These are phyloP conservation scores for Begonia fuchsioides DNA, from an alignment of 306 rosid species.

Conservation along the genomic window DNA sequence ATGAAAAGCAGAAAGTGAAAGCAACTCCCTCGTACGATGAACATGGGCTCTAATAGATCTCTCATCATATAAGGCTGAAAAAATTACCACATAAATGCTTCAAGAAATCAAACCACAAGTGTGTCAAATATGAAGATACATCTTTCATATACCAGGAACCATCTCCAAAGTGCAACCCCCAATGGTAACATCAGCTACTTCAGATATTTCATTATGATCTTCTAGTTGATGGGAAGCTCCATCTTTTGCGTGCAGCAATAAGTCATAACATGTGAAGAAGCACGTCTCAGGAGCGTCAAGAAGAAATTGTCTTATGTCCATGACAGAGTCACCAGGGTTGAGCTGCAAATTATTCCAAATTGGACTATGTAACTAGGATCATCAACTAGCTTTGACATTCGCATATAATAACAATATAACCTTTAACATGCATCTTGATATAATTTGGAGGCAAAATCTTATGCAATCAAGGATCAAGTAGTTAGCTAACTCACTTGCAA, in stretches of 20 bases:
- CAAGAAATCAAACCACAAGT: too few species aligned
- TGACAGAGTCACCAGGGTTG: slow-evolving; percentile 94
- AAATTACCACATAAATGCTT: neutral
- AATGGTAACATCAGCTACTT: slow-evolving; percentile 89
- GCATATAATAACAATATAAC: too few species aligned
- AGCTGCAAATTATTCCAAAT: too few species aligned
- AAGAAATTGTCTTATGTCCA: slow-evolving; percentile 91
- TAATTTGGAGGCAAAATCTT: too few species aligned
- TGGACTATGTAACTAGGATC: too few species aligned
- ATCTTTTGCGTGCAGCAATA: slow-evolving; percentile 73
- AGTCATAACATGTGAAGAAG: slow-evolving; percentile 92
- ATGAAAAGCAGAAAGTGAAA: slow-evolving; percentile 81
- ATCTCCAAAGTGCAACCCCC: slow-evolving; percentile 98
- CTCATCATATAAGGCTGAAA: slow-evolving; percentile 94
- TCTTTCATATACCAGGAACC: slow-evolving; percentile 62
- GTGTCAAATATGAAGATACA: neutral
- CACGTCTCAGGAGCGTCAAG: slow-evolving; percentile 99
- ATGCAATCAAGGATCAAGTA: slow-evolving; percentile 1
- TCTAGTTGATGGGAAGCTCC: slow-evolving; percentile 70
- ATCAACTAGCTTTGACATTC: neutral
- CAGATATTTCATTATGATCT: slow-evolving; percentile 91
- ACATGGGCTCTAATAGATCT: slow-evolving; percentile 98
- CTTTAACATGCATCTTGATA: too few species aligned
- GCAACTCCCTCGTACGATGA: slow-evolving; percentile 83
- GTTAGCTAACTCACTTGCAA: slow-evolving; percentile 68